Evolutionary conservation across 768 basidiomycete species (phyloP), one percentile per base, ranked within the genome.

Genomic region (Boletales sp.): DNA sequence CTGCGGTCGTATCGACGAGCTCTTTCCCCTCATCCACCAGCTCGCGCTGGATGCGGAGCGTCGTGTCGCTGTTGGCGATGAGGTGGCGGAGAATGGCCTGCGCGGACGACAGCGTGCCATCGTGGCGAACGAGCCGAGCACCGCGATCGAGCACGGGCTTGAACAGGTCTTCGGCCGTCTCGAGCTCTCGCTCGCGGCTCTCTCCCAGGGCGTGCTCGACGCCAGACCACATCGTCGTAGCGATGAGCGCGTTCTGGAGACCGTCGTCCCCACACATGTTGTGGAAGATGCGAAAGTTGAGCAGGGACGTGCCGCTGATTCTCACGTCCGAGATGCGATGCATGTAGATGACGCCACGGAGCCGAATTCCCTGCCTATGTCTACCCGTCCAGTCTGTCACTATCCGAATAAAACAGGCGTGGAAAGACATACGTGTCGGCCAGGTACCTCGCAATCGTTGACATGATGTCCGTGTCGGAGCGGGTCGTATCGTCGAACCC

Each of bases 401-500:
- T 15, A n/a, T 29, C 5, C 19, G 17, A 21, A 30, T 17, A 18
- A 13, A 15, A 17, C 17, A n/a, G 12, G 45, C n/a, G 36, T 19
- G 19, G 32, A 41, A 24, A 8, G 19, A n/a, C 64, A 45, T 48
- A 68, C 66, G 60, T 64, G 37, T 54, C 64, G 45, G 64, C 60
- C 15, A 67, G 58, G 32, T 68, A 68, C 1, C 29, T 72, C 51
- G 78, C 74, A 40, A 80, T 79, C 69, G 75, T 71, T 27, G 68
- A 70, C 17, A 81, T 62, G 7, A 82, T 70, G 30, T 77, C 78
- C 1, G 73, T 71, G 48, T 81, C 79, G 48, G 70, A 75, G 36
- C 68, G 71, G 11, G 48, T 30, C 7, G 79, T 76, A 55, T 82
- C 80, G 54, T 82, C 80, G 57, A 82, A 83, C 10, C 82, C 82